Base-by-base conservation (phyloP, 2,329 filamentous ascomycete species). In the Ascochyta clinopodiicola region DNA sequence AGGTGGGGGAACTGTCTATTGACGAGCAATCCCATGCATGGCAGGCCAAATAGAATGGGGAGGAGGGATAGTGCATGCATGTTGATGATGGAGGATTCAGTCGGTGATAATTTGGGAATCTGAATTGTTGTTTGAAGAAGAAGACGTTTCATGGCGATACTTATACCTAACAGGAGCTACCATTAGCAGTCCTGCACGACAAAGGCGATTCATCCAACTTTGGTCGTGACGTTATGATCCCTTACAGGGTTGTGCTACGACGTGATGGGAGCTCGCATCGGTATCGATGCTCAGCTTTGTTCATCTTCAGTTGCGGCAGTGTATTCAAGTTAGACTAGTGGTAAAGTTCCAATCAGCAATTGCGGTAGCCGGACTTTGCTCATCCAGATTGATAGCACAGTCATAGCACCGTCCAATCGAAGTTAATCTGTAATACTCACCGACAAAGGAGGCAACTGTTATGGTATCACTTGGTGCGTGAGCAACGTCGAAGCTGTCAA, bases 1-100 rank as follows among this genome's bases (percentile, higher is more conserved):
- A 75, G 68, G 37, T 71, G 68, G 3, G 72, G 72, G 12, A 71
- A 73, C 24, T 71, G 50, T 8, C 60, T 57, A 29, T 48, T 46
- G 38, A 67, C 24, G 25, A 69, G 60, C 4, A 44, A 35, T 21
- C 63, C 60, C 31, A 60, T 15, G 31, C 50, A 35, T 9, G 52
- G 40, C 31, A 61, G 39, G 19, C 56, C 50, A 50, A 64, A 67
- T 40, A 71, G 43, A 9, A 58, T 19, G 36, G 67, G 44, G 35
- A 66, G 25, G 17, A 75, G 47, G 38, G 55, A 7, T 15, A 63
- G 25, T 36, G 44, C 27, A 40, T 46, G 70, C 72, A 75, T 75
- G 1, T 38, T 69, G 57, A 35, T 35, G 7, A 24, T 24, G 4
- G 22, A 24, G 22, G 6, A 4, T 24, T 6, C 22, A 24, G 32